Percentiles rank a stretch among this genome's conserved stretches.
These are phyloP conservation scores for Ascochyta rabiei DNA, from an alignment of 2,329 filamentous ascomycete genomes.

Conservation along the genomic window DNA sequence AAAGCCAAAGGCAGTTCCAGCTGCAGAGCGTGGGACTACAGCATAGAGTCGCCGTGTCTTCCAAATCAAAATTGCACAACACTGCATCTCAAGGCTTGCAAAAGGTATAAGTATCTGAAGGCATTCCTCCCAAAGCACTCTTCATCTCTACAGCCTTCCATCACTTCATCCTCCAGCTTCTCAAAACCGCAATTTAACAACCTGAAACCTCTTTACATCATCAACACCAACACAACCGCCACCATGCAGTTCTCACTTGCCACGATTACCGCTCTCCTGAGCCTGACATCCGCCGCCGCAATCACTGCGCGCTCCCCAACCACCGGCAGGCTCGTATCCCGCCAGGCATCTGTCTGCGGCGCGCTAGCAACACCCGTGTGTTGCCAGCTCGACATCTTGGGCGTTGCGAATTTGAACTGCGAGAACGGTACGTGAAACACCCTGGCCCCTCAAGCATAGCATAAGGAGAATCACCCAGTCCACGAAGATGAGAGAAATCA, in stretches of 20 bases:
- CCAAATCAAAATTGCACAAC: not conserved
- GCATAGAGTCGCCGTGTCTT: not conserved
- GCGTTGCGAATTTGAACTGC: slow-evolving; percentile 26
- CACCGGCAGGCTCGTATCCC: slow-evolving; percentile 7
- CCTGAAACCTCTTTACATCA: not conserved
- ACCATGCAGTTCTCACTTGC: slow-evolving; percentile 23
- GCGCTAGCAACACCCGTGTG: slow-evolving; percentile 20
- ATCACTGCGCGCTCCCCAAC: slow-evolving; percentile 7
- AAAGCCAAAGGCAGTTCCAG: not conserved
- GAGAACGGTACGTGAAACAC: slow-evolving; percentile 19
- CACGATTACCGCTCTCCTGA: slow-evolving; percentile 16
- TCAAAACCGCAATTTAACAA: not conserved
- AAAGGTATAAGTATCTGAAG: not conserved
- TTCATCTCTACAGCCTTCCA: not conserved
- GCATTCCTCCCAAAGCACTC: not conserved
- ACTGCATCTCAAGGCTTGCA: too few species aligned
- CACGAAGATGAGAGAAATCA: not conserved
- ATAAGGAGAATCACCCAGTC: not conserved
- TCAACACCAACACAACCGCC: not conserved
- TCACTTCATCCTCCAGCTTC: not conserved
- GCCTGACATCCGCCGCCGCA: slow-evolving; percentile 19
- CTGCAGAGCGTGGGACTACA: not conserved
- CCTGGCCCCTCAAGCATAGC: not conserved
- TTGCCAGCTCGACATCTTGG: slow-evolving; percentile 26
- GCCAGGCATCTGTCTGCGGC: slow-evolving; percentile 22